Percentiles rank a stretch among this genome's conserved stretches.
phyloP scores from a whole-genome alignment of 306 rosid species.

The Astragalus membranaceus region DNA sequence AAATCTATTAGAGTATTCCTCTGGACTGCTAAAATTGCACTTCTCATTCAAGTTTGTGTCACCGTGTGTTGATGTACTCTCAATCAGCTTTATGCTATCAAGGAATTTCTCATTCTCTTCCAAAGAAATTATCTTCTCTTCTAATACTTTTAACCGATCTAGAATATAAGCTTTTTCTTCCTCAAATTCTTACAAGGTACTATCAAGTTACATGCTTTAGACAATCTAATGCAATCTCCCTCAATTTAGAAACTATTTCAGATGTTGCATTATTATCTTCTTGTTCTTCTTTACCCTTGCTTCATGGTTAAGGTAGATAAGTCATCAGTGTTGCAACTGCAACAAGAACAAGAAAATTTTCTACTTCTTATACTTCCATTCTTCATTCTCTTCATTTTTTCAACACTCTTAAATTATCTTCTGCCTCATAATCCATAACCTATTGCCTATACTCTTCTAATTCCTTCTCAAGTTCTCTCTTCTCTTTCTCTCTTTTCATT shows the following conservation, averaged over 20 bases:
- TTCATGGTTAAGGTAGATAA: conserved; percentile 43
- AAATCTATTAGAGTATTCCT: conserved; percentile 26
- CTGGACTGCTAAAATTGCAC: conserved; percentile 29
- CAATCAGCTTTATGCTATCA: too few species aligned
- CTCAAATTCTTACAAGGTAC: conserved; percentile 56
- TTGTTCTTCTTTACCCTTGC: conserved; percentile 11
- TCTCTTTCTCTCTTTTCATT: conserved; percentile 58
- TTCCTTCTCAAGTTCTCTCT: conserved; percentile 64
- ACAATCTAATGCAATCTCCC: conserved; percentile 62
- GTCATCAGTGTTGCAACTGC: conserved; percentile 37
- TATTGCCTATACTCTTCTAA: conserved; percentile 50
- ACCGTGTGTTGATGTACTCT: conserved; percentile 12
- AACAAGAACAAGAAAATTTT: conserved; percentile 52
- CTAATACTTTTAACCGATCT: conserved; percentile 65
- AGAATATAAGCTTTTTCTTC: conserved; percentile 65
- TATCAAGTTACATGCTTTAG: conserved; percentile 60
- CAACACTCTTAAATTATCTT: conserved; percentile 42
- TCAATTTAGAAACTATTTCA: conserved; percentile 37
- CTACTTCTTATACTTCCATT: conserved; percentile 41
- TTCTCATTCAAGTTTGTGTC: conserved; percentile 23
- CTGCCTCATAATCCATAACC: conserved; percentile 52
- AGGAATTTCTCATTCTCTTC: conserved; percentile 39
- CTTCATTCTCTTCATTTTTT: conserved; percentile 41
- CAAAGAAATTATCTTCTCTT: conserved; percentile 50
- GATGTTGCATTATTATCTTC: conserved; percentile 9